These are phyloP conservation scores for Tephrocybe sp. DNA, from an alignment of 768 basidiomycete genomes.

Conservation along the genomic window DNA sequence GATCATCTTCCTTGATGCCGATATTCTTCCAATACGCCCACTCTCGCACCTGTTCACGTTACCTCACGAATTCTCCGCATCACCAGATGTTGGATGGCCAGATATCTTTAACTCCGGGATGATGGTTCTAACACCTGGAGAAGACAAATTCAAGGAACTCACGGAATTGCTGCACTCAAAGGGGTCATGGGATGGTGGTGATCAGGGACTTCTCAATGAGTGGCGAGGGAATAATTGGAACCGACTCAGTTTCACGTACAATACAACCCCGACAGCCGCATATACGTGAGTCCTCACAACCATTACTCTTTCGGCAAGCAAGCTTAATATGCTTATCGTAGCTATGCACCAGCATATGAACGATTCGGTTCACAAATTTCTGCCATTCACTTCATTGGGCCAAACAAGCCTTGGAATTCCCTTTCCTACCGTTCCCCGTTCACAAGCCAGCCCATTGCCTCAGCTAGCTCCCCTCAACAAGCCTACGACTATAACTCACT, in stretches of 20 bases:
- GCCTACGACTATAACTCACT: slow-evolving; percentile 80
- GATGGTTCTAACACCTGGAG: slow-evolving; percentile 80
- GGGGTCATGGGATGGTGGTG: slow-evolving; percentile 97
- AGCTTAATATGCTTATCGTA: slow-evolving; percentile 33
- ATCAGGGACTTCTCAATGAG: slow-evolving; percentile 96
- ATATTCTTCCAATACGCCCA: slow-evolving; percentile 85
- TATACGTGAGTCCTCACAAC: slow-evolving; percentile 73
- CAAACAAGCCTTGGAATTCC: slow-evolving; percentile 93
- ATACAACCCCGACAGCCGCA: slow-evolving; percentile 95
- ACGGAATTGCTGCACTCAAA: slow-evolving; percentile 67
- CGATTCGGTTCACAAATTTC: slow-evolving; percentile 88
- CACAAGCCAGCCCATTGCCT: slow-evolving; percentile 25
- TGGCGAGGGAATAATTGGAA: slow-evolving; percentile 90
- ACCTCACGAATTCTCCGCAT: slow-evolving; percentile 85
- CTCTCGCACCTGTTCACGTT: slow-evolving; percentile 90
- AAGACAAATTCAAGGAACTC: slow-evolving; percentile 80
- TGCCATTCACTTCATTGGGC: slow-evolving; percentile 91
- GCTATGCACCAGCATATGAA: slow-evolving; percentile 96
- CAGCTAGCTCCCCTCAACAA: slow-evolving; percentile 34
- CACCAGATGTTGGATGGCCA: slow-evolving; percentile 98
- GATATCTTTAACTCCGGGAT: slow-evolving; percentile 99
- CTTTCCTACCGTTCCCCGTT: slow-evolving; percentile 68
- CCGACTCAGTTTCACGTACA: slow-evolving; percentile 94
- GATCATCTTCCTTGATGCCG: slow-evolving; percentile 90
- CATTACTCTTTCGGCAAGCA: slow-evolving; percentile 22